These are phyloP conservation scores for Orbilia oligospora DNA, from an alignment of 2,329 filamentous ascomycete genomes.

Conservation along the genomic window DNA sequence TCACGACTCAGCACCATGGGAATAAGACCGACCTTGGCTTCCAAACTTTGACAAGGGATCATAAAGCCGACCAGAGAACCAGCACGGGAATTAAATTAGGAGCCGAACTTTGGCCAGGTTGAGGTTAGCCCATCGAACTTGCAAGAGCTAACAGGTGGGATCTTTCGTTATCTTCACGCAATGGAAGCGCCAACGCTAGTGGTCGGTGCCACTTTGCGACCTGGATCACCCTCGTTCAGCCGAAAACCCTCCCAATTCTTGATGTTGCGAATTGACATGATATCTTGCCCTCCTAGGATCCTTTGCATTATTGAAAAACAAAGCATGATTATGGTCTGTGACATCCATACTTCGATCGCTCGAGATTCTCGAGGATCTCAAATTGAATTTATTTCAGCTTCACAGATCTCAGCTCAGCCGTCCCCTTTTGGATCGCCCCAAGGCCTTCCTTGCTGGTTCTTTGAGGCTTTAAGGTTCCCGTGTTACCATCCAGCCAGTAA, in stretches of 20 bases:
- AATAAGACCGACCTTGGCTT: conserved; percentile 4
- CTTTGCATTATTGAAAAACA: conserved; percentile 5
- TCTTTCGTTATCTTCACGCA: conserved; percentile 34
- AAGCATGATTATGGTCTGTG: conserved; percentile 21
- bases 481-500: conserved; percentile 35
- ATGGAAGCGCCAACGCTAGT: conserved; percentile 43
- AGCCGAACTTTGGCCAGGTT: conserved; percentile 40
- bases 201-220: conserved; percentile 23
- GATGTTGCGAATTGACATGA: conserved; percentile 9
- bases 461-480: conserved; percentile 27
- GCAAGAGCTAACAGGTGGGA: conserved; percentile 1
- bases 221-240: conserved; percentile 27
- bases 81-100: conserved; percentile 49
- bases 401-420: neutral
- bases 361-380: neutral
- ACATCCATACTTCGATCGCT: conserved; percentile 4
- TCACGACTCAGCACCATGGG: conserved; percentile 27
- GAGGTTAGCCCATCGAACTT: no score
- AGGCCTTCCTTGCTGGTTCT: conserved; percentile 1
- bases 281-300: no score
- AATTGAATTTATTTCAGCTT: conserved; percentile 18
- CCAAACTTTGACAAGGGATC: conserved; percentile 22
- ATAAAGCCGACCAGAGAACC: conserved; percentile 6
- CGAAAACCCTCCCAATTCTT: conserved; percentile 4
- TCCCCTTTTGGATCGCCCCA: conserved; percentile 4